Base-by-base conservation (phyloP, 805 yeast species). In the Myxozyma sirexii region DNA sequence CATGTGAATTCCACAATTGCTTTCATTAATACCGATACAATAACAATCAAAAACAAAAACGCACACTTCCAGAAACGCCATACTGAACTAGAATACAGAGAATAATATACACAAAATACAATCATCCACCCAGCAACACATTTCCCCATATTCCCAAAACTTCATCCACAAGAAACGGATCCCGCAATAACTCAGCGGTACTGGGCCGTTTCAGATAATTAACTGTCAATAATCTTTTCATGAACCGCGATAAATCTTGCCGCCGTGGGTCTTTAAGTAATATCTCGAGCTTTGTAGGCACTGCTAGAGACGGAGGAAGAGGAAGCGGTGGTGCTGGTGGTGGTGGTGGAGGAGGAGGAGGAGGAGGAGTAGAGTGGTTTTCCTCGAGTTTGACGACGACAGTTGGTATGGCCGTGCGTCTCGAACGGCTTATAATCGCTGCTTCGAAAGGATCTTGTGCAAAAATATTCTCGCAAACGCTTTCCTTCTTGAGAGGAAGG, bases 61-160 rank as follows among this genome's bases (percentile, higher is more conserved):
- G 17, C 29, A 6, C 2, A 13, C 35, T 15, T 1, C 17, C 21
- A 5, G 17, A 26, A 44, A 4, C 5, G 7, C 2, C 48, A 8
- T 8, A 44, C 13, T 44, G 13, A 15, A 44, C n/a, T n/a, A n/a
- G n/a, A n/a, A n/a, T n/a, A n/a, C n/a, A n/a, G n/a, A n/a, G n/a
- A n/a, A n/a, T 13, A 44, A 15, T 26, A 17, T 15, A 27, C 21
- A 19, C 7, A 21, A 8, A 42, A 12, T 26, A 21, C 21, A 26
- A 4, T 15, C 33, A 29, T 37, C 21, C n/a, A 15, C 23, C 12
- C 52, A 48, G 26, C 41, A 27, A 41, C n/a, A 61, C 56, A 15
- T 46, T 38, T 19, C 66, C 66, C 66, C 66, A 63, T 4, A 51
- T 24, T 3, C 66, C 66, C 12, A 63, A 35, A 17, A 63, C 46